Percentiles rank a stretch among this genome's conserved stretches.
These are phyloP conservation scores for Fagus sylvatica DNA, from an alignment of 306 rosid species.

Conservation along the genomic window DNA sequence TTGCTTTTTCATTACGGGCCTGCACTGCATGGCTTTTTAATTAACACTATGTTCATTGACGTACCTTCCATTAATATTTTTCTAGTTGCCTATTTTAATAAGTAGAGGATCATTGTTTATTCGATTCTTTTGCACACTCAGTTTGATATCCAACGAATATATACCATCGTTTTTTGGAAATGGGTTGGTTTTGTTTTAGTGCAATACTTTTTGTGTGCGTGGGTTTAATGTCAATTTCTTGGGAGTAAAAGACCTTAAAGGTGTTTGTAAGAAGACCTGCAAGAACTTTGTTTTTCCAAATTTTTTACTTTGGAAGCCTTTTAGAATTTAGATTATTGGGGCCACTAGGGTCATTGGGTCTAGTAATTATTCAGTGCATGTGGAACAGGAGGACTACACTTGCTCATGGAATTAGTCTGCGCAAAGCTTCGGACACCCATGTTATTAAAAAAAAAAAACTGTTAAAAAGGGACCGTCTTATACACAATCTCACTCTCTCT, in stretches of 20 bases:
- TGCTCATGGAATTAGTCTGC: too few species aligned
- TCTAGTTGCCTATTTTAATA: not conserved
- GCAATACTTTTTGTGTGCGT: not conserved
- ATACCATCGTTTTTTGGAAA: not conserved
- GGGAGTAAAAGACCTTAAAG: conserved; percentile 6
- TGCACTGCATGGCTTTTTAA: not conserved
- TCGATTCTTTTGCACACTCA: not conserved
- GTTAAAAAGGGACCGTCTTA: too few species aligned
- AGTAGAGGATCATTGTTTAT: not conserved
- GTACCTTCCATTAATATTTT: not conserved
- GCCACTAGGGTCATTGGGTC: not conserved
- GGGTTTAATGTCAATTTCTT: not conserved
- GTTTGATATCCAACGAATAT: not conserved
- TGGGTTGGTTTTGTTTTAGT: not conserved
- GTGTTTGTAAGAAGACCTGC: conserved; percentile 25
- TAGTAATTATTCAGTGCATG: too few species aligned
- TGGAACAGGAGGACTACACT: too few species aligned
- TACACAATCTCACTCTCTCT: not conserved
- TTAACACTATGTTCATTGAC: not conserved
- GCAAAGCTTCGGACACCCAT: too few species aligned
- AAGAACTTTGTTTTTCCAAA: not conserved
- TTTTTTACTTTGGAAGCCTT: not conserved
- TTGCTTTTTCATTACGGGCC: conserved; percentile 5
- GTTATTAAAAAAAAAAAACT: too few species aligned
- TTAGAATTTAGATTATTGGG: not conserved